A percentile compares a stretch with the other conserved stretches of the same genome.
phyloP scores from a whole-genome alignment of 2,329 filamentous ascomycete genomes.

The Capronia coronata region DNA sequence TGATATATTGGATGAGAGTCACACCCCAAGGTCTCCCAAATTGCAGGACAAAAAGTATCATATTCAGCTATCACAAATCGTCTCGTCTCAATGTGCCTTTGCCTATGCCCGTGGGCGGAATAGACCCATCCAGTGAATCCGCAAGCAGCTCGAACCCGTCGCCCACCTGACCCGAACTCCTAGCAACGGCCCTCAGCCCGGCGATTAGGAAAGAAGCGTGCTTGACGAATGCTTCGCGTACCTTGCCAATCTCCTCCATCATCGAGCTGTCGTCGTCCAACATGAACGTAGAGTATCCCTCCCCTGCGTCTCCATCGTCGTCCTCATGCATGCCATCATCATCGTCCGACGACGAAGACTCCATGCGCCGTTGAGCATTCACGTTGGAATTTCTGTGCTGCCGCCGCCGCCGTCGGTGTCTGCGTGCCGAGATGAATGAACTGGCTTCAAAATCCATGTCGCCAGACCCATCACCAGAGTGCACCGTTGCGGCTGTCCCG shows the following conservation, averaged over 20 bases:
- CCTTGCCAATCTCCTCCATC: slow-evolving; percentile 47
- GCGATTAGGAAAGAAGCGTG: slow-evolving; percentile 64
- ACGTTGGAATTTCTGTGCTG: neutral
- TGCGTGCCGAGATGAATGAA: slow-evolving; percentile 25
- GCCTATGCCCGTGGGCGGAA: neutral
- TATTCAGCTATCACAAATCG: neutral
- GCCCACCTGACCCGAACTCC: slow-evolving; percentile 15
- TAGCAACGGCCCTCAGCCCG: slow-evolving; percentile 57
- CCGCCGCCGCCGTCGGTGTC: slow-evolving; percentile 9
- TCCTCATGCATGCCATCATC: slow-evolving; percentile 25
- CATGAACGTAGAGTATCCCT: slow-evolving; percentile 36
- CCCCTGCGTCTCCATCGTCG: slow-evolving; percentile 25
- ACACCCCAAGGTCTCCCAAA: too few relatives aligned
- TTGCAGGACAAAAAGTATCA: neutral
- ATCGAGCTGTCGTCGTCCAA: slow-evolving; percentile 38
- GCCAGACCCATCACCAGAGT: neutral
- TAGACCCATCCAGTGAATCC: slow-evolving; percentile 16
- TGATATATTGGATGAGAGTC: too few relatives aligned
- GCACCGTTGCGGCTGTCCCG: neutral
- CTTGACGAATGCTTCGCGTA: slow-evolving; percentile 58
- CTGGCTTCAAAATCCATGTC: slow-evolving; percentile 12
- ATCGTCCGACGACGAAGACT: neutral
- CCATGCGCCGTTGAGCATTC: neutral
- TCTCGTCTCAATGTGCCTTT: neutral
- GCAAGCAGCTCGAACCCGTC: slow-evolving; percentile 23